phyloP scores from a whole-genome alignment of 768 basidiomycete genomes.

The Pleurotus cornucopiae region DNA sequence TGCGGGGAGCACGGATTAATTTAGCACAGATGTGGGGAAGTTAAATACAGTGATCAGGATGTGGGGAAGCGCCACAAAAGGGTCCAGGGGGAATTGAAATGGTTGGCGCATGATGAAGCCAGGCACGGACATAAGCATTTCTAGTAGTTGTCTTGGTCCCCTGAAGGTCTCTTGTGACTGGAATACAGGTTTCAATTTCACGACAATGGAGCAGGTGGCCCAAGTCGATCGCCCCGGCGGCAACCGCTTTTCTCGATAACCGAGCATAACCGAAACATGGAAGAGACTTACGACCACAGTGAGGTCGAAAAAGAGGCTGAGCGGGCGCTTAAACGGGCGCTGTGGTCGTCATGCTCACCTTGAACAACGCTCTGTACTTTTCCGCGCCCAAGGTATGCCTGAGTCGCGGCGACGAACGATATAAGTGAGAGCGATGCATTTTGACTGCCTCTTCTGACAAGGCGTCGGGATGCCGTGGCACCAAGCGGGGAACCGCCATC shows the following conservation, averaged over 20 bases:
- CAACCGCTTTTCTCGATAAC: background rate
- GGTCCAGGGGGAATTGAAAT: background rate
- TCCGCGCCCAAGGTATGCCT: too few species aligned
- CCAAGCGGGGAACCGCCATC: background rate
- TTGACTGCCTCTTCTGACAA: background rate
- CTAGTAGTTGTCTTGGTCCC: background rate
- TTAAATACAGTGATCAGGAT: conserved; percentile 4
- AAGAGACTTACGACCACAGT: too few species aligned
- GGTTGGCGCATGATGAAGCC: background rate
- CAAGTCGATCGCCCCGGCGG: background rate
- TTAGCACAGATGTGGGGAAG: conserved; percentile 4
- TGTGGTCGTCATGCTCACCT: too few species aligned
- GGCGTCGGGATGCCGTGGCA: background rate
- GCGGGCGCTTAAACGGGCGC: too few species aligned
- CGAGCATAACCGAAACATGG: too few species aligned
- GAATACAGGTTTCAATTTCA: background rate
- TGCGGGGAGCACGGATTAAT: background rate
- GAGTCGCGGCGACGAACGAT: background rate
- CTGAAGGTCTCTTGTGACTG: conserved; percentile 1
- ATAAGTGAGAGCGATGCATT: background rate
- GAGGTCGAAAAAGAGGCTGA: too few species aligned
- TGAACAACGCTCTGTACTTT: too few species aligned
- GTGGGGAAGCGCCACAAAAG: conserved; percentile 4
- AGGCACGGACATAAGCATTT: background rate
- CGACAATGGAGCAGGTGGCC: too few species aligned